Evolutionary conservation across 176 grass and related monocot species (phyloP), one percentile per base, ranked within the genome.

Genomic region (maize (Zea mays)): DNA sequence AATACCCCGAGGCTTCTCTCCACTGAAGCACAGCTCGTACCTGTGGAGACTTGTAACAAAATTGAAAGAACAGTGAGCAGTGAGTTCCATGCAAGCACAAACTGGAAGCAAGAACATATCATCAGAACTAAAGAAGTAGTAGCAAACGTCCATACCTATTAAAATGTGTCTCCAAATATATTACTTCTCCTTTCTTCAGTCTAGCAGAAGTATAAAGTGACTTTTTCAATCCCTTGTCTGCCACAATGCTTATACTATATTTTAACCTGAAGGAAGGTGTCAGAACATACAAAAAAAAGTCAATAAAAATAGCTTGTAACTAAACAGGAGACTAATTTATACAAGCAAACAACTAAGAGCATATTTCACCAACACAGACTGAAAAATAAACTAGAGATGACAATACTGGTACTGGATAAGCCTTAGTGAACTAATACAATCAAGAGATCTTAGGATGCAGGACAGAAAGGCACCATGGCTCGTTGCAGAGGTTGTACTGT

Each of bases 221-320:
- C 78, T 85, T 95, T 60, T 92, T 99, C 73, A 99, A 77, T 21
- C 96, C 96, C 85, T 94, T 99, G 67, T 99, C 96, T 44, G 96
- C 96, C 81, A 99, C 92, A 82, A 92, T 88, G 77, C 87, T 99
- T 75, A 99, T 92, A 77, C 91, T 90, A 49, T 99, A 99, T 84
- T 99, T 99, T 85, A 95, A 81, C 92, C 92, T 99, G 76, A 83
- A 19, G 0, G 0, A 19, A 56, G 19, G 19, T 56, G 54, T 3
- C 17, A 56, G 2, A 56, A 19, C 7, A 56, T 56, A 83, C 80
- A 27, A 27, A 27, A 27, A 27, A 27, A 27, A 27, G 27, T 27
- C 27, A 27, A 27, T 27, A 27, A 27, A 27, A 27, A 27, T 27
- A 27, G 27, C 27, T 27, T 27, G 27, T 27, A 27, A 75, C 10